These are phyloP conservation scores for Aspergillus arachidicola DNA, from an alignment of 2,329 filamentous ascomycete species.

Conservation along the genomic window DNA sequence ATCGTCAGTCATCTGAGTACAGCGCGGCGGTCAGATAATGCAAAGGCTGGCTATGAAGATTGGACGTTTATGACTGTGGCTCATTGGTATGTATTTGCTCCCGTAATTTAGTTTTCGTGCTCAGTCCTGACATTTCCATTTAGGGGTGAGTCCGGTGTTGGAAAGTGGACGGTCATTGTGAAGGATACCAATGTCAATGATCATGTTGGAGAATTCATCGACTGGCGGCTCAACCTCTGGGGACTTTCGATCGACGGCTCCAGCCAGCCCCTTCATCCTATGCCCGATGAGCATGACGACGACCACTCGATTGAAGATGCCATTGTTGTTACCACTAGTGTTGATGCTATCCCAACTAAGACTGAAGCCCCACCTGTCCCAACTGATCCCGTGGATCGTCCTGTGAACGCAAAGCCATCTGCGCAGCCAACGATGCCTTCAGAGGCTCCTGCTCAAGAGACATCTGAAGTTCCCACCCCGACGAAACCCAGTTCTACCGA, in stretches of 20 bases:
- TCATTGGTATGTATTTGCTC: conserved; percentile 70
- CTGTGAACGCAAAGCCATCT: conserved; percentile 60
- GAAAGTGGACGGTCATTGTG: conserved; percentile 88
- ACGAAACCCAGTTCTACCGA: conserved; percentile 33
- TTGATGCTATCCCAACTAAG: conserved; percentile 51
- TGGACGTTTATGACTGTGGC: conserved; percentile 99
- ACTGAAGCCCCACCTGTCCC: conserved; percentile 52
- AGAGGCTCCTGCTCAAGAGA: conserved; percentile 25
- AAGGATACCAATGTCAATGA: conserved; percentile 82
- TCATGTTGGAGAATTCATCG: conserved; percentile 74
- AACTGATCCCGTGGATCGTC: conserved; percentile 67
- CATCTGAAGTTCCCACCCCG: conserved; percentile 29
- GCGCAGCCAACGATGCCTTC: conserved; percentile 24
- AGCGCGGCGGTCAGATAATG: conserved; percentile 69
- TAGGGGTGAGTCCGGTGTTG: conserved; percentile 85
- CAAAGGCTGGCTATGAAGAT: conserved; percentile 74
- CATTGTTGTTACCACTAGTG: conserved; percentile 66
- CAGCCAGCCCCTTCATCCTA: conserved; percentile 73
- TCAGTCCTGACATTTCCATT: conserved; percentile 21
- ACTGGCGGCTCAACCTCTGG: conserved; percentile 95
- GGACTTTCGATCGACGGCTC: conserved; percentile 79
- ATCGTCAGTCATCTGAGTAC: conserved; percentile 82
- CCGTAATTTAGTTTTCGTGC: not conserved
- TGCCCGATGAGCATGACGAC: conserved; percentile 83
- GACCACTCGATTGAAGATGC: conserved; percentile 71